Conservation (phyloP, 768 basidiomycete genomes). For the Psilocybe tampanensis region DNA sequence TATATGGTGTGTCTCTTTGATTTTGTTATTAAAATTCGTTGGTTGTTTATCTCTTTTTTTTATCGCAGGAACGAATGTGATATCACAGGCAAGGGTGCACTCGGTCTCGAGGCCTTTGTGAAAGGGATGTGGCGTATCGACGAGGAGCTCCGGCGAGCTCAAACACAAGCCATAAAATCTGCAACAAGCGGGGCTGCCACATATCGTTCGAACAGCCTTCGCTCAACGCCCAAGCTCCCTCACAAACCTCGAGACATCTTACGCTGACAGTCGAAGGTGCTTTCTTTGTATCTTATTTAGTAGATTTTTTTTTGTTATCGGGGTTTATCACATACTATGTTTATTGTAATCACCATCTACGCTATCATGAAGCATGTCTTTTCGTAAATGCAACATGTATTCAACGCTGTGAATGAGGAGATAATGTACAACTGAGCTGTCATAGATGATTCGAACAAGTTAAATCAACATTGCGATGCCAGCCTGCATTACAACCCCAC, state of each 20-base stretch:
- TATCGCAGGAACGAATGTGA: slow-evolving; percentile 71
- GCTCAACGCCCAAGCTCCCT: slow-evolving; percentile 17
- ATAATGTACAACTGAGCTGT: neutral
- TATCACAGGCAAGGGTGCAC: slow-evolving; percentile 49
- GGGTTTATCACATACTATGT: neutral
- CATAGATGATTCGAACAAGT: neutral
- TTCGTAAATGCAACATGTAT: neutral
- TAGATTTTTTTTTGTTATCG: neutral
- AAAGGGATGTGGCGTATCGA: slow-evolving; percentile 88
- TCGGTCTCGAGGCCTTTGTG: slow-evolving; percentile 68
- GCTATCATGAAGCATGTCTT: neutral
- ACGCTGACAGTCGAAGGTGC: slow-evolving; percentile 19
- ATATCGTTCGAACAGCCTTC: slow-evolving; percentile 21
- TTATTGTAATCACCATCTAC: neutral
- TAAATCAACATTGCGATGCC: neutral
- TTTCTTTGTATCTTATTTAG: neutral
- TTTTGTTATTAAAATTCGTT: too few relatives aligned
- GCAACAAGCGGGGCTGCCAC: slow-evolving; percentile 26
- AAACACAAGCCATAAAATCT: slow-evolving; percentile 39
- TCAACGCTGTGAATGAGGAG: neutral
- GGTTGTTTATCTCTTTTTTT: neutral
- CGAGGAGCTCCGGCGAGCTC: slow-evolving; percentile 72
- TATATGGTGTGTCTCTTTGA: slow-evolving; percentile 59
- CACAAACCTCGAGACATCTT: slow-evolving; percentile 29
- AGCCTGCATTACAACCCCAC: slow-evolving; percentile 28